phyloP scores from a whole-genome alignment of 2,329 filamentous ascomycete species.

The Coniochaeta sp. region DNA sequence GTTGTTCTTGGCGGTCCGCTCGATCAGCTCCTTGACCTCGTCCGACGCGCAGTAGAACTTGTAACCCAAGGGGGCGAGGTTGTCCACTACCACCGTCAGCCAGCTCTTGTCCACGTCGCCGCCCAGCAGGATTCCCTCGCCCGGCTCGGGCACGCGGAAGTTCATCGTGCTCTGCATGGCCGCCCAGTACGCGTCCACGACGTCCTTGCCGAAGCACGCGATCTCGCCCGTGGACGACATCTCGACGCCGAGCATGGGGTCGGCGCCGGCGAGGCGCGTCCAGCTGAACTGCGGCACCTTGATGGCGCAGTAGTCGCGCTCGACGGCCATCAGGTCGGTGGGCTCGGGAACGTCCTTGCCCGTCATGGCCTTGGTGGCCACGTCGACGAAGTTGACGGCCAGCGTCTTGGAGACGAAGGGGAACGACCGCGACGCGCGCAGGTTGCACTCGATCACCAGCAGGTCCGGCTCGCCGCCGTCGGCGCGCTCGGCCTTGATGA shows the following conservation, averaged over 20 bases:
- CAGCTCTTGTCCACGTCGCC: conserved; percentile 68
- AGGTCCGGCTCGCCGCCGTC: conserved; percentile 69
- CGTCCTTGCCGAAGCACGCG: conserved; percentile 94
- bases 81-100: conserved; percentile 76
- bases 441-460: conserved; percentile 98
- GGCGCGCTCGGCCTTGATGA: conserved; percentile 83
- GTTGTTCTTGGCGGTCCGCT: conserved; percentile 57
- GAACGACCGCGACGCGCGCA: conserved; percentile 95
- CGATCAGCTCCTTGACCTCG: conserved; percentile 76
- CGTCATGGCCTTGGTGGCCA: conserved; percentile 86
- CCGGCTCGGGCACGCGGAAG: conserved; percentile 92
- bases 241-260: conserved; percentile 96
- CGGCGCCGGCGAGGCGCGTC: conserved; percentile 94
- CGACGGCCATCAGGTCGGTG: conserved; percentile 78
- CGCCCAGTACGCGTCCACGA: conserved; percentile 96
- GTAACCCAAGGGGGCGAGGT: conserved; percentile 83
- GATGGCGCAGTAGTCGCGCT: conserved; percentile 89
- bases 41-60: conserved; percentile 84
- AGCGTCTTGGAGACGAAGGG: conserved; percentile 97
- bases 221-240: conserved; percentile 98
- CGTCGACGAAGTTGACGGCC: conserved; percentile 92
- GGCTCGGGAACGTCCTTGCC: conserved; percentile 79
- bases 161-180: conserved; percentile 97
- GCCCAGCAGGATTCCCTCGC: conserved; percentile 91
- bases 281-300: conserved; percentile 99